phyloP scores from a whole-genome alignment of 257 asterid species.

The Solanum bukasovii region DNA sequence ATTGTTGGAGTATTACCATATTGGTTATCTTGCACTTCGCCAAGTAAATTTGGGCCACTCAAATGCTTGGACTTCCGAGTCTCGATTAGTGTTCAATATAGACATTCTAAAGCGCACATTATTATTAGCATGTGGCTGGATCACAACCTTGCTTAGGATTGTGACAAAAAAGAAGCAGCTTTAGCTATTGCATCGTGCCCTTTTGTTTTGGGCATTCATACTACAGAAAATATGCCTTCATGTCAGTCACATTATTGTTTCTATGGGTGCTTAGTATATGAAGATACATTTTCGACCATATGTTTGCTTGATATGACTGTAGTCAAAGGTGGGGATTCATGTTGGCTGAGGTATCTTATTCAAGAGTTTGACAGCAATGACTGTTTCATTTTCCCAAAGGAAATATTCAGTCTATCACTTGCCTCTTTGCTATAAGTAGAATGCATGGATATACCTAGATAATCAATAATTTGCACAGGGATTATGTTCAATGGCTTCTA shows the following conservation, averaged over 20 bases:
- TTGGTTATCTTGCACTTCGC: not conserved
- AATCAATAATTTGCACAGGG: not conserved
- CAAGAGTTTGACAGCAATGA: no score
- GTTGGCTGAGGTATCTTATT: no score
- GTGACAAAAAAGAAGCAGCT: not conserved
- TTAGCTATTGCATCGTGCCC: not conserved
- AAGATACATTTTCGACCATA: not conserved
- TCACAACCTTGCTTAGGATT: not conserved
- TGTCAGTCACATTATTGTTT: not conserved
- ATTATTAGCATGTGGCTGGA: not conserved
- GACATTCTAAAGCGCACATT: not conserved
- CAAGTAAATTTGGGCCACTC: not conserved
- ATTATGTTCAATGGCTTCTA: constrained; percentile 3
- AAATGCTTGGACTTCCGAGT: not conserved
- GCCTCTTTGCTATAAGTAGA: not conserved
- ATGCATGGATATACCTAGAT: not conserved
- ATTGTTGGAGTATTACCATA: not conserved
- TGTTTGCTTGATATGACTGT: not conserved
- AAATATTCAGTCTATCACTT: not conserved
- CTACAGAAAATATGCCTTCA: not conserved
- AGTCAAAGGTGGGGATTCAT: not conserved
- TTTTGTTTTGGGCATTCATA: not conserved
- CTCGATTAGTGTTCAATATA: not conserved
- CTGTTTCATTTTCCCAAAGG: not conserved
- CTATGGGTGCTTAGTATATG: not conserved